These are phyloP conservation scores for Leersia perrieri DNA, from an alignment of 176 grass and related monocot genomes.

Conservation along the genomic window DNA sequence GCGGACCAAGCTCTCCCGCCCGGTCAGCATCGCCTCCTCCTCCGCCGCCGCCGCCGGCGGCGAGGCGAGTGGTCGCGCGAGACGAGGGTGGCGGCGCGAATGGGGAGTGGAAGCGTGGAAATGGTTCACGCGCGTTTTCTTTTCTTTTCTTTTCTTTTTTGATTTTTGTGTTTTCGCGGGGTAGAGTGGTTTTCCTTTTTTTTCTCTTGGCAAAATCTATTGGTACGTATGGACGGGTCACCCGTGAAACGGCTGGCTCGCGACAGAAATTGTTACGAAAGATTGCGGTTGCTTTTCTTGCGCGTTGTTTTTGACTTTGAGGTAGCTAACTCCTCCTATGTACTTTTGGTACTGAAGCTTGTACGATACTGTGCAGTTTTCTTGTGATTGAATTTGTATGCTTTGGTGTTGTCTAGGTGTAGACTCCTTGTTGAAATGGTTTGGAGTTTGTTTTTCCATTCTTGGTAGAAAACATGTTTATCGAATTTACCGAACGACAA, in stretches of 20 bases:
- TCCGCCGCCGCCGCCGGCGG: neutral
- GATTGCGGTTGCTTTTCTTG: neutral
- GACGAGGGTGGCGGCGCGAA: no score
- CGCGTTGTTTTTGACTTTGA: slow-evolving; percentile 18
- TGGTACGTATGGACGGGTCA: neutral
- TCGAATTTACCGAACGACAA: no score
- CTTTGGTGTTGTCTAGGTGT: neutral
- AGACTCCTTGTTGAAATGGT: neutral
- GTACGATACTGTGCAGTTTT: neutral
- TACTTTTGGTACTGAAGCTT: neutral
- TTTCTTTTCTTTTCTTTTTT: neutral
- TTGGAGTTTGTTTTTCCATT: no score
- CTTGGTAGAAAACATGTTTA: no score
- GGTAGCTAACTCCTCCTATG: neutral
- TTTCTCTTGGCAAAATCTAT: no score
- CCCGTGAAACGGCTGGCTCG: no score
- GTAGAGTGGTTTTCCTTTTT: no score
- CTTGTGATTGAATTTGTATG: neutral
- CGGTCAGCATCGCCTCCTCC: slow-evolving; percentile 44
- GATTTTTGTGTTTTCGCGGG: neutral
- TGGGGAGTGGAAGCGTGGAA: neutral
- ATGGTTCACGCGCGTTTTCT: neutral
- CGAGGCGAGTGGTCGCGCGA: slow-evolving; percentile 5
- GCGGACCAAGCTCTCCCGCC: slow-evolving; percentile 62
- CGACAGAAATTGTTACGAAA: neutral